Percentiles rank a stretch among this genome's conserved stretches.
Conservation (phyloP, 1,284 basidiomycete genomes). For the Mycosarcoma maydis region DNA sequence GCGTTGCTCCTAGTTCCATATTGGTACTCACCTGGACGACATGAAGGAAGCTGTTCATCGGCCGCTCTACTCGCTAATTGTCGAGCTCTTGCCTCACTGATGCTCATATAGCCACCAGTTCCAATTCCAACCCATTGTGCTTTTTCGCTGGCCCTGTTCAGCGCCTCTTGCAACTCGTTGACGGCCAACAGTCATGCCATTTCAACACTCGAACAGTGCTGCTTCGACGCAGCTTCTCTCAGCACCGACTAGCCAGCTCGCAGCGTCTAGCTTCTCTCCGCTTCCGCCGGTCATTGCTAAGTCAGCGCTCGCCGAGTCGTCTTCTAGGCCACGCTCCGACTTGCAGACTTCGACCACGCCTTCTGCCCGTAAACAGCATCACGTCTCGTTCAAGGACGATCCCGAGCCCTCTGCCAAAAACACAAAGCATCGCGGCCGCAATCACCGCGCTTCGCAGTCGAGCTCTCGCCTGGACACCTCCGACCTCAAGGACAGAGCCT, state of each 20-base stretch:
- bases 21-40: conserved; percentile 3
- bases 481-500: conserved; percentile 17
- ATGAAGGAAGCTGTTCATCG: conserved; percentile 8
- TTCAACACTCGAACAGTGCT: conserved; percentile 22
- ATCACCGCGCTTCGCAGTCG: conserved; percentile 15
- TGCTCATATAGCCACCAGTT: conserved; percentile 1
- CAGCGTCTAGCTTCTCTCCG: conserved; percentile 2
- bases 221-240: conserved; percentile 27
- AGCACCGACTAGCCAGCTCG: conserved; percentile 2
- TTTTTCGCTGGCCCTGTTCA: not conserved
- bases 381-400: conserved; percentile 45
- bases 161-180: not conserved
- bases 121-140: too few relatives aligned
- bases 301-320: conserved; percentile 28
- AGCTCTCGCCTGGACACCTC: conserved; percentile 12
- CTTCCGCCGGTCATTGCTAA: conserved; percentile 11
- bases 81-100: conserved; percentile 14
- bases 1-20: too few relatives aligned
- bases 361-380: conserved; percentile 33
- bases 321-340: conserved; percentile 13
- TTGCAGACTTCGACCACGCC: not conserved
- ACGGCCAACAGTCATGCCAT: conserved; percentile 16
- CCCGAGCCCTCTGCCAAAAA: conserved; percentile 10
- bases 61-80: not conserved
- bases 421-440: conserved; percentile 21